A percentile compares a stretch with the other conserved stretches of the same genome.
phyloP scores from a whole-genome alignment of 1,284 basidiomycete species.

The Boletus semigastroideus region DNA sequence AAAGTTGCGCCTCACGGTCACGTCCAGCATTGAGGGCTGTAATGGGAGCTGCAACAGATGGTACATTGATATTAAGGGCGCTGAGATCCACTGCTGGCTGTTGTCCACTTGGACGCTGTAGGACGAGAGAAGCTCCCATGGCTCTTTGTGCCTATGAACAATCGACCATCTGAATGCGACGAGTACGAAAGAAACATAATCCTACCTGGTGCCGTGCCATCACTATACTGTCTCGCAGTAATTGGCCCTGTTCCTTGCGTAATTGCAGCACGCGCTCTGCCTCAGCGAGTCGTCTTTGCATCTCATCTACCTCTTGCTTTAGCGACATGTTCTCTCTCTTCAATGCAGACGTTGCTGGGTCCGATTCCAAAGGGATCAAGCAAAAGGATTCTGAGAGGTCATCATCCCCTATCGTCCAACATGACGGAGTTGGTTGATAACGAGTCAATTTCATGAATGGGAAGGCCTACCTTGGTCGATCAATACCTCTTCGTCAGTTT shows the following conservation, averaged over 20 bases:
- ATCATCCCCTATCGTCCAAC: slow-evolving; percentile 47
- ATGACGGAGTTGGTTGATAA: background rate
- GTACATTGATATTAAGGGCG: slow-evolving; percentile 54
- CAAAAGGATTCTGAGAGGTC: slow-evolving; percentile 77
- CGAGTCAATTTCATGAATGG: background rate
- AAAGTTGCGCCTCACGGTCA: slow-evolving; percentile 66
- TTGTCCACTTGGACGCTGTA: slow-evolving; percentile 45
- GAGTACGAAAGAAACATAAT: background rate
- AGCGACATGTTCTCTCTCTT: slow-evolving; percentile 65
- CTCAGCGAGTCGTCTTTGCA: slow-evolving; percentile 55
- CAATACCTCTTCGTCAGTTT: slow-evolving; percentile 37
- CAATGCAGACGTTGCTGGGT: slow-evolving; percentile 47
- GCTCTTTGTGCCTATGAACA: slow-evolving; percentile 65
- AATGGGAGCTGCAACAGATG: slow-evolving; percentile 47
- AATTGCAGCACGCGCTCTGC: slow-evolving; percentile 62
- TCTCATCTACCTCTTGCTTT: slow-evolving; percentile 55
- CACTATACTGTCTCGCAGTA: slow-evolving; percentile 75
- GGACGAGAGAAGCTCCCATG: slow-evolving; percentile 63
- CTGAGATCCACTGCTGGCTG: slow-evolving; percentile 46
- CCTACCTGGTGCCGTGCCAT: slow-evolving; percentile 73
- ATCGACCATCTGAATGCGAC: slow-evolving; percentile 1
- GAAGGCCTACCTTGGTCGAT: slow-evolving; percentile 40
- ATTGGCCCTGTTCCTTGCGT: slow-evolving; percentile 73
- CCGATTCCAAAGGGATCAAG: slow-evolving; percentile 61
- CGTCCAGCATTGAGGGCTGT: slow-evolving; percentile 48